Evolutionary conservation across 139 green algal genomes (phyloP), one percentile per base, ranked within the genome.

Genomic region (Pleodorina starrii): DNA sequence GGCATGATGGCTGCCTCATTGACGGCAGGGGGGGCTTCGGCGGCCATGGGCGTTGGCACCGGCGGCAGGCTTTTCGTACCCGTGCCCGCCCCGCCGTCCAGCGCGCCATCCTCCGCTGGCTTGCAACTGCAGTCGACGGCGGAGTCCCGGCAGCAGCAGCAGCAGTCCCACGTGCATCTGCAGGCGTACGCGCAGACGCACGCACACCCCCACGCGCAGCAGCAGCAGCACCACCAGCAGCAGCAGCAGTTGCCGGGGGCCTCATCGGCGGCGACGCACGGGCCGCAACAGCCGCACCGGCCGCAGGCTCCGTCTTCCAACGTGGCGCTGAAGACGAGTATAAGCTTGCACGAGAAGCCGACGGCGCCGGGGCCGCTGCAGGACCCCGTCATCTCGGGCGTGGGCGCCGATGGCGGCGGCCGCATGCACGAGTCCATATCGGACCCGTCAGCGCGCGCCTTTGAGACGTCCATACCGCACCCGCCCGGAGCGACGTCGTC

Each of bases 351-450:
- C 11, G 9, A 29, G 21, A 36, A 46, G 36, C 32, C 36, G 42
- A 25, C 36, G 42, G 25, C 40, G 0, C 59, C 40, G 42, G 59
- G 42, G 5, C 25, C 40, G 29, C 25, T 25, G 29, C 59, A 75
- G 40, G 80, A 76, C 59, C 40, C 54, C 4, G 16, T 60, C 42
- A 75, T 80, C 40, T 36, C 72, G 27, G 72, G 72, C 40, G 19
- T 76, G 68, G 68, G 35, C 35, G 68, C 54, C 12, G 51, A 60
- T 1, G 59, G 29, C 10, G 43, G 60, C 10, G 43, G 60, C 29
- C 42, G 81, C 21, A 17, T 87, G 43, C 60, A 87, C 43, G 81
- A 87, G 9, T 87, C 60, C n/a, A 87, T 87, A 66, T 87, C 81
- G 10, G 81, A 87, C 11, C 81, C 81, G 32, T 43, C 81, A 19